These are phyloP conservation scores for Hypoxylon sp. DNA, from an alignment of 2,329 filamentous ascomycete species.

Conservation along the genomic window DNA sequence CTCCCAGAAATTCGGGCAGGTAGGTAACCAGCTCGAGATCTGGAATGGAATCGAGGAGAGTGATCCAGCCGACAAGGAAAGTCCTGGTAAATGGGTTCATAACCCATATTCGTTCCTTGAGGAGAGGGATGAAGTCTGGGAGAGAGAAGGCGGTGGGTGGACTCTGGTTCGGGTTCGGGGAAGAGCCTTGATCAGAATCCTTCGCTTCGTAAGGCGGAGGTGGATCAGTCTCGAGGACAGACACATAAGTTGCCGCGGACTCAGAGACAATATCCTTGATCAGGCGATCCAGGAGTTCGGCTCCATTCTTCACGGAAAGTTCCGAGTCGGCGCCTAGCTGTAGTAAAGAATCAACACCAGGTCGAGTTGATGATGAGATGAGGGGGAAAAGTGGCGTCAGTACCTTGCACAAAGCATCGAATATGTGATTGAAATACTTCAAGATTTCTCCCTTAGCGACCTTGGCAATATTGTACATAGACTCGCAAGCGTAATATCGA, in stretches of 20 bases:
- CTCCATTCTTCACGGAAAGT: conserved; percentile 96
- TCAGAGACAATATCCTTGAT: conserved; percentile 97
- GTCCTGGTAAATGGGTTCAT: conserved; percentile 94
- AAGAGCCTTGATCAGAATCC: conserved; percentile 50
- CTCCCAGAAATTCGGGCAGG: conserved; percentile 88
- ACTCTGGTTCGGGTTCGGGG: conserved; percentile 51
- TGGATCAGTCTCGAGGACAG: conserved; percentile 71
- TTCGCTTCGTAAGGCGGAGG: conserved; percentile 59
- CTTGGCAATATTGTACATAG: conserved; percentile 99
- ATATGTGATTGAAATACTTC: conserved; percentile 97
- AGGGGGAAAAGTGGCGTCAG: conserved; percentile 34
- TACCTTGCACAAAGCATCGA: conserved; percentile 96
- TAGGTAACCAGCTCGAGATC: conserved; percentile 94
- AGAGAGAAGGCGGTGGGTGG: conserved; percentile 91
- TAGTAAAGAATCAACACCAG: conserved; percentile 14
- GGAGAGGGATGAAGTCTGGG: conserved; percentile 86
- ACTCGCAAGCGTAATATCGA: conserved; percentile 97
- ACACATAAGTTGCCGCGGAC: conserved; percentile 93
- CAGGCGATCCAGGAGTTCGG: conserved; percentile 90
- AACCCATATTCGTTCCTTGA: conserved; percentile 93
- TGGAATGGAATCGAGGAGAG: conserved; percentile 91
- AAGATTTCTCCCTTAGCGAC: conserved; percentile 98
- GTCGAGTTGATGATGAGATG: neutral
- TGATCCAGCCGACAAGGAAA: conserved; percentile 96
- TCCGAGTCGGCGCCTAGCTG: conserved; percentile 96